Conservation (phyloP, 2,329 filamentous ascomycete species). For the Sporothrix protearum region DNA sequence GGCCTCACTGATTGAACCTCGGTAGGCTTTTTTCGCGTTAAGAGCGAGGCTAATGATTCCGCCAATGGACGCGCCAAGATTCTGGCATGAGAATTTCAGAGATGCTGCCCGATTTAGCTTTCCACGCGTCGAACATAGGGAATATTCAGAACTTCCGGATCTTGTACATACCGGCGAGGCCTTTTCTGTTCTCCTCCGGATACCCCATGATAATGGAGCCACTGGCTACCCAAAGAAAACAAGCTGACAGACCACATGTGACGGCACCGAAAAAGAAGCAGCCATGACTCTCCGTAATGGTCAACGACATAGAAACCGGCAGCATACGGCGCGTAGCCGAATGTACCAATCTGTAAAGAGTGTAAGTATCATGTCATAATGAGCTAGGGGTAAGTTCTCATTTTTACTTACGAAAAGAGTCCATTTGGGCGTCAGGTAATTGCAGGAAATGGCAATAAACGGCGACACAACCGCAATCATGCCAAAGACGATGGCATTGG, state of each 20-base stretch:
- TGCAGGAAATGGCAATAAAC: constrained; percentile 13
- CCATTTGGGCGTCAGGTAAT: constrained; percentile 18
- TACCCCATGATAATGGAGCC: constrained; percentile 27
- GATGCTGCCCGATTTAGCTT: constrained; percentile 12
- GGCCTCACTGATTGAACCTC: constrained; percentile 23
- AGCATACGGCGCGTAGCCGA: constrained; percentile 20
- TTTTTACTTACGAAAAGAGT: constrained; percentile 16
- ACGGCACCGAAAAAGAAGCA: constrained; percentile 19
- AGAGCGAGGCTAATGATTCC: constrained; percentile 27
- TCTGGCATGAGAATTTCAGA: constrained; percentile 21
- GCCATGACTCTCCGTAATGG: constrained; percentile 13
- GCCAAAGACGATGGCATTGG: constrained; percentile 23
- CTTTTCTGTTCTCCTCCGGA: constrained; percentile 26
- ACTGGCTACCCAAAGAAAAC: constrained; percentile 26
- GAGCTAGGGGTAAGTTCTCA: background rate
- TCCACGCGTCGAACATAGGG: background rate
- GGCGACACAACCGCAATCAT: constrained; percentile 11
- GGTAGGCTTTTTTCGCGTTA: constrained; percentile 22
- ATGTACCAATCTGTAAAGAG: constrained; percentile 15
- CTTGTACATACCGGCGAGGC: constrained; percentile 17
- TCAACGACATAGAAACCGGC: constrained; percentile 21
- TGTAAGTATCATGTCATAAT: background rate
- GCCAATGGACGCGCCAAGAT: constrained; percentile 23
- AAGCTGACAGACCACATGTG: constrained; percentile 18
- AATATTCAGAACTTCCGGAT: background rate